These are phyloP conservation scores for Metrosideros polymorpha DNA, from an alignment of 441 rosid species.

Conservation along the genomic window DNA sequence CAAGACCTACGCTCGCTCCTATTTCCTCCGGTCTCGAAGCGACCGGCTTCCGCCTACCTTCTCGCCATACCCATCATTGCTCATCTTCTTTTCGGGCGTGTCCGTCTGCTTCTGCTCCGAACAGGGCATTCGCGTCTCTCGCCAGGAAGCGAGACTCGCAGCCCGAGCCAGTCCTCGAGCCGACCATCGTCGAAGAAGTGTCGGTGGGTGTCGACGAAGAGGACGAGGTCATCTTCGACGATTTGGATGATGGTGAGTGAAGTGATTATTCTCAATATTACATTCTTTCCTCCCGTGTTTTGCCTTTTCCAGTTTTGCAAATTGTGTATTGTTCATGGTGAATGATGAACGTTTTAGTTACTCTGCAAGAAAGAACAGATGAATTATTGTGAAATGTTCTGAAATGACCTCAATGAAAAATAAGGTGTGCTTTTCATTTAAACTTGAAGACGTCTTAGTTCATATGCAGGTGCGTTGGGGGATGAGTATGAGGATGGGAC, in stretches of 20 bases:
- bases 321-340: neutral
- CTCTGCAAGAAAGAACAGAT: neutral
- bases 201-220: constrained; percentile 25
- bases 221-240: constrained; percentile 35
- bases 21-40: neutral
- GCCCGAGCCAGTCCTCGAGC: constrained; percentile 26
- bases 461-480: constrained; percentile 26
- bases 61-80: neutral
- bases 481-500: constrained; percentile 21
- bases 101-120: constrained; percentile 7
- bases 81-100: constrained; percentile 4
- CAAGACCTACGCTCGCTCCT: neutral
- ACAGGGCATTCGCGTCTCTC: constrained; percentile 1
- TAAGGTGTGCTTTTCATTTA: neutral
- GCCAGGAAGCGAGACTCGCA: constrained; percentile 45
- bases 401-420: neutral
- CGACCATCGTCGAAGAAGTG: constrained; percentile 31
- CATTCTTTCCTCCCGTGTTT: neutral
- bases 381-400: neutral
- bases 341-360: neutral
- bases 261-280: neutral
- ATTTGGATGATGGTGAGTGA: constrained; percentile 38
- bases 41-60: neutral
- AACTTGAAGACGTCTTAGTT: neutral
- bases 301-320: neutral